These are phyloP conservation scores for Prunus fruticosa DNA, from an alignment of 306 rosid species.

Conservation along the genomic window DNA sequence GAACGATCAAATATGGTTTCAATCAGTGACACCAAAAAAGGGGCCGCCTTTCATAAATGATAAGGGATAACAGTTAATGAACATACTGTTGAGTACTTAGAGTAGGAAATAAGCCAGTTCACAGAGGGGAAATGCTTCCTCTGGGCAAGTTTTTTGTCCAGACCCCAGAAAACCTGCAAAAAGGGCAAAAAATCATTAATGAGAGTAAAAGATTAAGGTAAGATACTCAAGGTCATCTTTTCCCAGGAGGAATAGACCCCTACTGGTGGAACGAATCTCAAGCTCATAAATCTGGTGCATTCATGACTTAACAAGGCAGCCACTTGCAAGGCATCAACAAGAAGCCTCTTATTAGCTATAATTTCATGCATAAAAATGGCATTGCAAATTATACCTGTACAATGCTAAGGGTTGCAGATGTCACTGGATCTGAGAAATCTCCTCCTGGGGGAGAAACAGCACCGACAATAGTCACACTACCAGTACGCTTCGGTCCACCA, in stretches of 20 bases:
- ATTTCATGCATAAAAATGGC: background rate
- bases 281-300: background rate
- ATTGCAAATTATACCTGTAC: slow-evolving; percentile 69
- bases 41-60: background rate
- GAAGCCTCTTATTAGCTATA: background rate
- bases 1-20: background rate
- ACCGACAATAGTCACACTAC: slow-evolving; percentile 98
- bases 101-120: slow-evolving; percentile 98
- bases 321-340: background rate
- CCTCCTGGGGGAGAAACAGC: slow-evolving; percentile 99
- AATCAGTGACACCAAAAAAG: slow-evolving; percentile 2
- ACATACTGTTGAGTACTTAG: slow-evolving; percentile 86
- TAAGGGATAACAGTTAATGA: slow-evolving; percentile 12
- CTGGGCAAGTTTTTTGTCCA: slow-evolving; percentile 99
- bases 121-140: slow-evolving; percentile 99
- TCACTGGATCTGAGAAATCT: slow-evolving; percentile 98
- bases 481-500: slow-evolving; percentile 96
- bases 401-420: slow-evolving; percentile 98
- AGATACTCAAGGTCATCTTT: background rate
- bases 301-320: background rate
- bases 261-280: background rate
- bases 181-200: slow-evolving; percentile 4
- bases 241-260: background rate
- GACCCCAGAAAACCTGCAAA: slow-evolving; percentile 96
- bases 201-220: background rate